Percentiles rank a stretch among this genome's conserved stretches.
Evolutionary conservation across 352 stramenopile genomes (phyloP).

Genomic region (Pythium plurisporium): DNA sequence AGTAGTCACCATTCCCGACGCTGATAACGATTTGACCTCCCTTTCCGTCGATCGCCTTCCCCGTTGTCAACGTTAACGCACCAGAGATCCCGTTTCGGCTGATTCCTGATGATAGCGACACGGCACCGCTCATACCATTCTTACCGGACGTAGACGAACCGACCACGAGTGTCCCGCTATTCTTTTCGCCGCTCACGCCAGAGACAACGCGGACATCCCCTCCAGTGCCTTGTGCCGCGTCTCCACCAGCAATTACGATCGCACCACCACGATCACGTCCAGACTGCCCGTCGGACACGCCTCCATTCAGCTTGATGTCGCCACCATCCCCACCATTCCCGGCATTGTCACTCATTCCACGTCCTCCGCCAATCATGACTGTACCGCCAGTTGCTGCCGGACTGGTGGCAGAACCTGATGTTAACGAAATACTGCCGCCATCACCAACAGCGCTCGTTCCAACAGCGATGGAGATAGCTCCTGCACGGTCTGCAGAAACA

Average conservation of each 20-base stretch:
- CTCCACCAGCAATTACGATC: slow-evolving; percentile 43
- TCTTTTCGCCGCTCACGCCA: slow-evolving; percentile 43
- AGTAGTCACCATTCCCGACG: slow-evolving; percentile 52
- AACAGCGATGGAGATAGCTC: slow-evolving; percentile 35
- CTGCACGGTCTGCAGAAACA: slow-evolving; percentile 30
- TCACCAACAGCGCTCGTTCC: slow-evolving; percentile 40
- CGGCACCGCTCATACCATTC: slow-evolving; percentile 50
- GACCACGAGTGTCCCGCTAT: slow-evolving; percentile 50
- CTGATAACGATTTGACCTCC: slow-evolving; percentile 55
- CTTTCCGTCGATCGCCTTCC: slow-evolving; percentile 46
- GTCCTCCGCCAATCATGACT: slow-evolving; percentile 41
- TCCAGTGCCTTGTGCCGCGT: slow-evolving; percentile 46
- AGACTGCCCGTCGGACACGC: slow-evolving; percentile 47
- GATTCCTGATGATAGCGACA: slow-evolving; percentile 33
- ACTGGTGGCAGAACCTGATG: slow-evolving; percentile 43
- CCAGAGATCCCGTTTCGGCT: slow-evolving; percentile 32
- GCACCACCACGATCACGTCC: slow-evolving; percentile 49
- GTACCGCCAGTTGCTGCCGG: slow-evolving; percentile 45
- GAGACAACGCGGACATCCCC: slow-evolving; percentile 43
- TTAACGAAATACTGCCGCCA: slow-evolving; percentile 47
- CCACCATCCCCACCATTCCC: slow-evolving; percentile 70
- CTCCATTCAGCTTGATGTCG: slow-evolving; percentile 39
- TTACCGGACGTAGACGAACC: slow-evolving; percentile 40
- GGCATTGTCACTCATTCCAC: slow-evolving; percentile 59
- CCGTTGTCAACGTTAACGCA: slow-evolving; percentile 34